Conservation (phyloP, 371 early-diverging fungal genomes). For the Mortierella sp. region DNA sequence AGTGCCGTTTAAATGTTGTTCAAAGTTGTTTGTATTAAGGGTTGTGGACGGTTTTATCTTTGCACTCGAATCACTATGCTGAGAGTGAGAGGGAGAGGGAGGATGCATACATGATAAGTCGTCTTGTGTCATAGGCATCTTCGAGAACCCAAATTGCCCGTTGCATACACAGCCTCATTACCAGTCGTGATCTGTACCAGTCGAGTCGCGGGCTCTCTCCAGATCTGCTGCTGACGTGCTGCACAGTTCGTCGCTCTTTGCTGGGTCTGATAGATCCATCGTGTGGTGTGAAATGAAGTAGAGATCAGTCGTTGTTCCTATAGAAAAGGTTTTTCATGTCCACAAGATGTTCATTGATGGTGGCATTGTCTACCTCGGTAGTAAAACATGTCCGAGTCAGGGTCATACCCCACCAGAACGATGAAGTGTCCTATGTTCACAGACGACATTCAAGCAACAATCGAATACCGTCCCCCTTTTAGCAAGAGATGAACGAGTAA, state of each 20-base stretch:
- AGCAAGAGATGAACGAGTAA: no score
- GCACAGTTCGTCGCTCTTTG: conserved; percentile 67
- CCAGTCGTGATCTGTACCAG: conserved; percentile 82
- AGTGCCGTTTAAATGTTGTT: conserved; percentile 1
- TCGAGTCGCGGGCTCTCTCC: conserved; percentile 67
- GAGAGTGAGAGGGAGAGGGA: not conserved
- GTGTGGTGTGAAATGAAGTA: not conserved
- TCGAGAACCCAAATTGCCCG: no score
- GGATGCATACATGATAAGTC: no score
- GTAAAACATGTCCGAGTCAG: conserved; percentile 70
- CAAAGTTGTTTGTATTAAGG: conserved; percentile 25
- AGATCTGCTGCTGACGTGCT: conserved; percentile 66
- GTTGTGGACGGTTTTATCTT: not conserved
- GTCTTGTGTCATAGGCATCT: no score
- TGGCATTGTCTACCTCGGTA: conserved; percentile 64
- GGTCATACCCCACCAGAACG: conserved; percentile 76
- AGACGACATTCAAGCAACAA: not conserved
- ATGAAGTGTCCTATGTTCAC: conserved; percentile 74
- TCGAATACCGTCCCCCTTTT: no score
- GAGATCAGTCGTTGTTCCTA: no score
- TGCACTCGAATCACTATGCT: not conserved
- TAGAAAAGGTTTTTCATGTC: not conserved
- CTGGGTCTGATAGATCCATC: conserved; percentile 60
- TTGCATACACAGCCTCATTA: conserved; percentile 21
- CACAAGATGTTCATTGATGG: not conserved